These are phyloP conservation scores for Pythium coloratum DNA, from an alignment of 352 stramenopile genomes.

Conservation along the genomic window DNA sequence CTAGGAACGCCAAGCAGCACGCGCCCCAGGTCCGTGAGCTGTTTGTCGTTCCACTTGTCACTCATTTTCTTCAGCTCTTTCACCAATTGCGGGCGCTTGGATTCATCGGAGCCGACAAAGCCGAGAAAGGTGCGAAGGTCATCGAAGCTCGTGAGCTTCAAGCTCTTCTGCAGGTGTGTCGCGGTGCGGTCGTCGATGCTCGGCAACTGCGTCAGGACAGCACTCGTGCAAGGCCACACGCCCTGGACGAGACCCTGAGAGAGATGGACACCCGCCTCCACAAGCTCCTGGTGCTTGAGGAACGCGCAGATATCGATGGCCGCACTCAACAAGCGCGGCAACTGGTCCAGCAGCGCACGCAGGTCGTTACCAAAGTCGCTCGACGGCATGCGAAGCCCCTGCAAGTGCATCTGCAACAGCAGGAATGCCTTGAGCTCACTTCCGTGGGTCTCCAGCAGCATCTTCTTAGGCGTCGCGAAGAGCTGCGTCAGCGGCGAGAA, in stretches of 20 bases:
- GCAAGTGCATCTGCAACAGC: slow-evolving; percentile 95
- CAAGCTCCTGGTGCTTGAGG: slow-evolving; percentile 48
- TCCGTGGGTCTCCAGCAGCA: slow-evolving; percentile 71
- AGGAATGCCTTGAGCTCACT: slow-evolving; percentile 85
- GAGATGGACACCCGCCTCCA: slow-evolving; percentile 54
- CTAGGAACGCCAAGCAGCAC: slow-evolving; percentile 46
- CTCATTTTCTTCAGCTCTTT: slow-evolving; percentile 13
- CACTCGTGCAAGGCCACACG: slow-evolving; percentile 36
- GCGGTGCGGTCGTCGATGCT: slow-evolving; percentile 36
- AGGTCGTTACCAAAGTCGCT: slow-evolving; percentile 98
- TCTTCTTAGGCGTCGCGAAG: slow-evolving; percentile 52
- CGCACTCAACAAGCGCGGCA: slow-evolving; percentile 94
- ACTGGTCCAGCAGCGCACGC: slow-evolving; percentile 94
- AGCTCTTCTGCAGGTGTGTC: slow-evolving; percentile 31
- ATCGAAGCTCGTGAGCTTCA: slow-evolving; percentile 9
- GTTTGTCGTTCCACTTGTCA: slow-evolving; percentile 22
- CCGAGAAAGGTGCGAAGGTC: slow-evolving; percentile 8
- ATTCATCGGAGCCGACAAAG: slow-evolving; percentile 2
- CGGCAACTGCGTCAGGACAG: slow-evolving; percentile 50
- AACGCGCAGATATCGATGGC: slow-evolving; percentile 87
- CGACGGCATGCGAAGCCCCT: slow-evolving; percentile 92
- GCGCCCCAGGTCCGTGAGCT: slow-evolving; percentile 45
- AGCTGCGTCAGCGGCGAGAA: slow-evolving; percentile 63
- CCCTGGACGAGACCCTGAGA: slow-evolving; percentile 59
- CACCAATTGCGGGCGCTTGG: slow-evolving; percentile 19